Evolutionary conservation across 2,329 filamentous ascomycete species (phyloP).

Genomic region (Dactylellina sp.): DNA sequence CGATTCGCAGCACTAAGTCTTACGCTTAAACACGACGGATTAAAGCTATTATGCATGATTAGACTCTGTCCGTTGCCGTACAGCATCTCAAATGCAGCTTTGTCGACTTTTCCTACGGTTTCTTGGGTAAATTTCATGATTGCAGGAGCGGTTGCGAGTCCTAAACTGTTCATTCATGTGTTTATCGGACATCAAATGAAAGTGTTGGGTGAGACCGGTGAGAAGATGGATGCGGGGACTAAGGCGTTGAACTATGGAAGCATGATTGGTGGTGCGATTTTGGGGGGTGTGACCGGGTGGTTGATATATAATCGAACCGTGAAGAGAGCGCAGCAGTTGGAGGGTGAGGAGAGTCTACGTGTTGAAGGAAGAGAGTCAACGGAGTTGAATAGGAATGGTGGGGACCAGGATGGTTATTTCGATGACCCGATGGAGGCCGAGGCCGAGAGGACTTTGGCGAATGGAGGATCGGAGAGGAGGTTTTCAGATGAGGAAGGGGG

Average conservation of each 20-base stretch:
- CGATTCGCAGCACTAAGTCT: constrained; percentile 89
- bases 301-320: constrained; percentile 75
- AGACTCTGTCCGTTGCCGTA: constrained; percentile 92
- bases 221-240: constrained; percentile 81
- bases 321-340: constrained; percentile 58
- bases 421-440: constrained; percentile 57
- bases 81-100: constrained; percentile 90
- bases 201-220: constrained; percentile 79
- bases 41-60: constrained; percentile 90
- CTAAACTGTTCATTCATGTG: constrained; percentile 89
- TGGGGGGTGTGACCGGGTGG: constrained; percentile 81
- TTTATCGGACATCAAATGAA: constrained; percentile 90
- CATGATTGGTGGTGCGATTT: constrained; percentile 72
- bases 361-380: constrained; percentile 25
- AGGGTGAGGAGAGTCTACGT: constrained; percentile 58
- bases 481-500: constrained; percentile 28
- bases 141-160: constrained; percentile 83
- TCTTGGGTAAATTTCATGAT: constrained; percentile 79
- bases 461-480: constrained; percentile 1
- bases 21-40: constrained; percentile 87
- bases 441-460: constrained; percentile 55
- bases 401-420: constrained; percentile 44
- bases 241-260: constrained; percentile 85
- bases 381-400: constrained; percentile 7
- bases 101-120: constrained; percentile 92